Evolutionary conservation across 2,329 filamentous ascomycete species (phyloP).

Genomic region (Sphaerulina musiva): DNA sequence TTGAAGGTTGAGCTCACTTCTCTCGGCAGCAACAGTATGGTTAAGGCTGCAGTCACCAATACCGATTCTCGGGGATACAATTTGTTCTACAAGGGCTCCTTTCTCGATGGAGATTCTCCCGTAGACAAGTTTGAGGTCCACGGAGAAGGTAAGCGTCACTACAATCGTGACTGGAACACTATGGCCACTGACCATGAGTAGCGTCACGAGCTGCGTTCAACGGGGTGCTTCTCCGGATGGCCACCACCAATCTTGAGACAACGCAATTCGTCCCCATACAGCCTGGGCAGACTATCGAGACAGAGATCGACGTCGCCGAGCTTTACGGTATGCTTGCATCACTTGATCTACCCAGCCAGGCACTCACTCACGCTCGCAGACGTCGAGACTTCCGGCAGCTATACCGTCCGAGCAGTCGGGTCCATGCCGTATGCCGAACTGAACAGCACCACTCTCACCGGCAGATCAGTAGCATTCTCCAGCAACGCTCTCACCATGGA

Average conservation of each 20-base stretch:
- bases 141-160: constrained; percentile 15
- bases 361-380: constrained; percentile 28
- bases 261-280: constrained; percentile 48
- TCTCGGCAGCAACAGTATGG: constrained; percentile 20
- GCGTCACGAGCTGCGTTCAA: constrained; percentile 38
- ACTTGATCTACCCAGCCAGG: not conserved
- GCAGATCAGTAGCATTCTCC: constrained; percentile 48
- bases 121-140: constrained; percentile 25
- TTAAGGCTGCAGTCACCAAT: constrained; percentile 26
- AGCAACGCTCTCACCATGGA: constrained; percentile 54
- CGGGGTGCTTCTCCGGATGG: constrained; percentile 48
- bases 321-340: constrained; percentile 36
- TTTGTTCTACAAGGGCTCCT: constrained; percentile 25
- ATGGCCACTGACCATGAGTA: not conserved
- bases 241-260: constrained; percentile 41
- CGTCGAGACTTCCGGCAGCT: constrained; percentile 46
- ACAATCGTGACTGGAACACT: not conserved
- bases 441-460: constrained; percentile 49
- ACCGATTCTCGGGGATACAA: constrained; percentile 23
- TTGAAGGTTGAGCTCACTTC: constrained; percentile 21
- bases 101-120: constrained; percentile 24
- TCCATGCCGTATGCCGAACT: constrained; percentile 51
- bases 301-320: constrained; percentile 51
- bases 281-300: constrained; percentile 45
- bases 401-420: constrained; percentile 52